Percentiles rank a stretch among this genome's conserved stretches.
These are phyloP conservation scores for Mychonastes homosphaera DNA, from an alignment of 139 green algal genomes.

Conservation along the genomic window DNA sequence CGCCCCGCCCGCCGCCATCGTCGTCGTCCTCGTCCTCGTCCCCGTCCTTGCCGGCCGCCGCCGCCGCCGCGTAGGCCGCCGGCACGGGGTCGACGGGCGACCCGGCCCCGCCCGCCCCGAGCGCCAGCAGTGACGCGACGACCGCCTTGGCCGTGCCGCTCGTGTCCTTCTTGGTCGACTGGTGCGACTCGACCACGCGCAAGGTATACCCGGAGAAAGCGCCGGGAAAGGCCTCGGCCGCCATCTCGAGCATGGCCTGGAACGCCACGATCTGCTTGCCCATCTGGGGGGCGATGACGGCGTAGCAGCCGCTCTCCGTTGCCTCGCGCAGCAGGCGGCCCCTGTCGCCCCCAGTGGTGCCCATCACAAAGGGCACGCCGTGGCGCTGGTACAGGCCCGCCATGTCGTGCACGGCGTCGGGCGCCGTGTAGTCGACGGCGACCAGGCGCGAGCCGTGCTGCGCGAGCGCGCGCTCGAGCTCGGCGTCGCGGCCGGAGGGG, in stretches of 20 bases:
- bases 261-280: constrained; percentile 94
- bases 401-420: constrained; percentile 74
- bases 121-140: constrained; percentile 71
- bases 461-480: constrained; percentile 22
- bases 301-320: constrained; percentile 45
- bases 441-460: constrained; percentile 67
- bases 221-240: constrained; percentile 86
- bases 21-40: no score
- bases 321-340: constrained; percentile 51
- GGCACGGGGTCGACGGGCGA: no score
- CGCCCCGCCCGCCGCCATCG: no score
- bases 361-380: constrained; percentile 93
- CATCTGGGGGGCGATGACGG: constrained; percentile 98
- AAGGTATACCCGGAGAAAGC: constrained; percentile 89
- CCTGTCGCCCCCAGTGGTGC: constrained; percentile 92
- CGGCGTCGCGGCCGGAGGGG: constrained; percentile 11
- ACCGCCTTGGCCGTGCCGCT: constrained; percentile 39
- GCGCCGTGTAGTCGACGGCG: constrained; percentile 95
- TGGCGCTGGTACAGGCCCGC: constrained; percentile 73
- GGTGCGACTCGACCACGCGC: constrained; percentile 84
- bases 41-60: no score
- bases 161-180: constrained; percentile 93
- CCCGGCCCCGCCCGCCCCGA: no score
- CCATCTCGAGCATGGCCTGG: constrained; percentile 87
- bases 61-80: no score